Conservation (phyloP, 2,329 filamentous ascomycete genomes). For the Dactylellina sp. region DNA sequence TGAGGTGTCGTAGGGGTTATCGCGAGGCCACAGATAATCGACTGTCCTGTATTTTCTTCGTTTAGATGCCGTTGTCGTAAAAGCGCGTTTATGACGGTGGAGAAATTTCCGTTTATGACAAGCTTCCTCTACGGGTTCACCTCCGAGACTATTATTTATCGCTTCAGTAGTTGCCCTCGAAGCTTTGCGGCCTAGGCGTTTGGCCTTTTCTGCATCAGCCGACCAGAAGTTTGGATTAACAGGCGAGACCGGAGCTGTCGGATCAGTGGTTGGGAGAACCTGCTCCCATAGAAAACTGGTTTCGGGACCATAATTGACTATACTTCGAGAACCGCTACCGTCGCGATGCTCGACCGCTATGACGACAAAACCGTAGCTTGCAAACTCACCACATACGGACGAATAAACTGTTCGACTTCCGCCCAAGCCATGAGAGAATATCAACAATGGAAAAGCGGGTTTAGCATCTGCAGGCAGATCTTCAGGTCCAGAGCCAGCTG, state of each 20-base stretch:
- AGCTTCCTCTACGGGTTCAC: conserved; percentile 20
- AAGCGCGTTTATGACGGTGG: conserved; percentile 7
- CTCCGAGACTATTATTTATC: conserved; percentile 24
- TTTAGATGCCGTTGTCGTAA: conserved; percentile 56
- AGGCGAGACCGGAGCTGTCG: conserved; percentile 8
- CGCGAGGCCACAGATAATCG: conserved; percentile 60
- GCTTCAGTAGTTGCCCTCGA: conserved; percentile 27
- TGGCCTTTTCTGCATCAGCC: conserved; percentile 17
- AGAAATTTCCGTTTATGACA: conserved; percentile 20
- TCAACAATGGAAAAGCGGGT: conserved; percentile 79
- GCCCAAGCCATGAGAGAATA: conserved; percentile 88
- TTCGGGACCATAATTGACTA: conserved; percentile 68
- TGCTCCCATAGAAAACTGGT: conserved; percentile 40
- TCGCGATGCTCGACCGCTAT: conserved; percentile 86
- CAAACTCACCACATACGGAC: conserved; percentile 80
- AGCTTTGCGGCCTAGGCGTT: conserved; percentile 31
- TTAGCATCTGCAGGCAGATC: conserved; percentile 65
- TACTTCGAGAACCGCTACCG: conserved; percentile 79
- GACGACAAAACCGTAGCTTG: conserved; percentile 83
- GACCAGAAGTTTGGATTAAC: conserved; percentile 32
- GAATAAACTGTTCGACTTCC: conserved; percentile 86
- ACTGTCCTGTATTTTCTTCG: conserved; percentile 64
- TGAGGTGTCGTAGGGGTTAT: conserved; percentile 63
- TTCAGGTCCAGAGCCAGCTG: conserved; percentile 71
- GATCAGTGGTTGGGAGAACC: not conserved